Percentiles rank a stretch among this genome's conserved stretches.
phyloP scores from a whole-genome alignment of 2,329 filamentous ascomycete genomes.

The Eurotiales sp. region DNA sequence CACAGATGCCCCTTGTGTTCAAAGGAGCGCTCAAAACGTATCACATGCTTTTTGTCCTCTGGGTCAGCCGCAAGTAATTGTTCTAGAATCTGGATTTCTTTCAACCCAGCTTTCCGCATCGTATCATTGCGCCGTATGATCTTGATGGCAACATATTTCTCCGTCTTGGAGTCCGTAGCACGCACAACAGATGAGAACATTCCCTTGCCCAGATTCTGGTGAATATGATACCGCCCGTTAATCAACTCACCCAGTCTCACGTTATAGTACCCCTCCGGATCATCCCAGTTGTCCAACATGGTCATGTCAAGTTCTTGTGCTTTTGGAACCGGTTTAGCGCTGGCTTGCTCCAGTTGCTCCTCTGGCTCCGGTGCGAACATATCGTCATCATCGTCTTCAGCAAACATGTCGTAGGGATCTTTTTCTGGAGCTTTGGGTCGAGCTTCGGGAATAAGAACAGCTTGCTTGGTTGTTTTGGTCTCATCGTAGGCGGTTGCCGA shows the following conservation, averaged over 20 bases:
- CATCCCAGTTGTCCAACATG: slow-evolving; percentile 88
- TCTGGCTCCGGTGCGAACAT: slow-evolving; percentile 80
- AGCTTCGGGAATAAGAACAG: slow-evolving; percentile 46
- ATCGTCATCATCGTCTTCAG: slow-evolving; percentile 63
- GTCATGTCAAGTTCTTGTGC: slow-evolving; percentile 63
- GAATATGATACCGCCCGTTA: slow-evolving; percentile 83
- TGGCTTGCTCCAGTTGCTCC: slow-evolving; percentile 45
- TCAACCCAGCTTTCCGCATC: slow-evolving; percentile 84
- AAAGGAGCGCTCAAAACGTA: slow-evolving; percentile 81
- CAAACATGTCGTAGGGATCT: slow-evolving; percentile 62
- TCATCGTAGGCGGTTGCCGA: slow-evolving; percentile 57
- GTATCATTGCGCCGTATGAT: slow-evolving; percentile 96
- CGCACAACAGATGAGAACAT: slow-evolving; percentile 97
- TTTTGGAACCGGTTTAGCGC: slow-evolving; percentile 46
- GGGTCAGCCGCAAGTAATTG: slow-evolving; percentile 82
- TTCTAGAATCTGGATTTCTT: slow-evolving; percentile 88
- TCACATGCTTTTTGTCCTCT: slow-evolving; percentile 85
- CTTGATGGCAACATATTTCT: slow-evolving; percentile 86
- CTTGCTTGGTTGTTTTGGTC: slow-evolving; percentile 51
- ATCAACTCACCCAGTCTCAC: slow-evolving; percentile 88
- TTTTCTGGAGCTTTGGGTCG: slow-evolving; percentile 41
- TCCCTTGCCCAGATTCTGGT: slow-evolving; percentile 81
- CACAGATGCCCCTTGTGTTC: slow-evolving; percentile 94
- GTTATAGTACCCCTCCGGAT: slow-evolving; percentile 94
- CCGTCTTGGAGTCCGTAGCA: slow-evolving; percentile 71